Conservation (phyloP, 352 stramenopile species). For the Aphanomyces astaci region DNA sequence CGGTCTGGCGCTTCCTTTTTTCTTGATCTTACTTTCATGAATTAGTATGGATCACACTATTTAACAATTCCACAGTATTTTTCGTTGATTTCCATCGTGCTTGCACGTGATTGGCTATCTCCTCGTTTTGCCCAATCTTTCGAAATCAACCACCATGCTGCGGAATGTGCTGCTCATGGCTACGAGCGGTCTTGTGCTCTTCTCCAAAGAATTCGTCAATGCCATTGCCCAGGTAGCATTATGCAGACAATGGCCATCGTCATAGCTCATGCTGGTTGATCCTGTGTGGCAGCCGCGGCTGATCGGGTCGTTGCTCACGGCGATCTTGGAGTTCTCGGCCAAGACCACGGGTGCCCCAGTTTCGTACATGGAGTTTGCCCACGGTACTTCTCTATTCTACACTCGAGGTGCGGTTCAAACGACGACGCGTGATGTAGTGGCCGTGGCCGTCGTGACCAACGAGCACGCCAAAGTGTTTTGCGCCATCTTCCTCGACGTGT, state of each 20-base stretch:
- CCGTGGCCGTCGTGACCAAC: slow-evolving; percentile 85
- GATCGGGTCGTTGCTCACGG: slow-evolving; percentile 84
- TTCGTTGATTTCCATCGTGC: background rate
- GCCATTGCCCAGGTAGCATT: slow-evolving; percentile 63
- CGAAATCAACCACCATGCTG: slow-evolving; percentile 47
- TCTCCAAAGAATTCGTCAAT: slow-evolving; percentile 89
- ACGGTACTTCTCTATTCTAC: slow-evolving; percentile 32
- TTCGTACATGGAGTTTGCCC: slow-evolving; percentile 85
- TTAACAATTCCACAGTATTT: background rate
- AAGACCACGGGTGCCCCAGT: slow-evolving; percentile 85
- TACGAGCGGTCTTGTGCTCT: slow-evolving; percentile 87
- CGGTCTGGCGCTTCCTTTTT: no score
- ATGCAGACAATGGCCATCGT: background rate
- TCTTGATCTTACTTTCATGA: background rate
- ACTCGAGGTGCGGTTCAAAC: background rate
- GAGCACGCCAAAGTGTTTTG: slow-evolving; percentile 87
- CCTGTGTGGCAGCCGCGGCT: slow-evolving; percentile 80
- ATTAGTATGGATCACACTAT: background rate
- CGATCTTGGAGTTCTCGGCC: slow-evolving; percentile 87
- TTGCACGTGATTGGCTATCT: background rate
- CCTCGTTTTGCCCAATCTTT: background rate
- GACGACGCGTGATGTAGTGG: slow-evolving; percentile 38
- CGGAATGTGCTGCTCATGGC: slow-evolving; percentile 90
- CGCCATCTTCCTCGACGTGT: slow-evolving; percentile 85
- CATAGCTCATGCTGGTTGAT: background rate